Evolutionary conservation across 2,329 filamentous ascomycete species (phyloP).

Genomic region (Pseudofabraea citricarpa): DNA sequence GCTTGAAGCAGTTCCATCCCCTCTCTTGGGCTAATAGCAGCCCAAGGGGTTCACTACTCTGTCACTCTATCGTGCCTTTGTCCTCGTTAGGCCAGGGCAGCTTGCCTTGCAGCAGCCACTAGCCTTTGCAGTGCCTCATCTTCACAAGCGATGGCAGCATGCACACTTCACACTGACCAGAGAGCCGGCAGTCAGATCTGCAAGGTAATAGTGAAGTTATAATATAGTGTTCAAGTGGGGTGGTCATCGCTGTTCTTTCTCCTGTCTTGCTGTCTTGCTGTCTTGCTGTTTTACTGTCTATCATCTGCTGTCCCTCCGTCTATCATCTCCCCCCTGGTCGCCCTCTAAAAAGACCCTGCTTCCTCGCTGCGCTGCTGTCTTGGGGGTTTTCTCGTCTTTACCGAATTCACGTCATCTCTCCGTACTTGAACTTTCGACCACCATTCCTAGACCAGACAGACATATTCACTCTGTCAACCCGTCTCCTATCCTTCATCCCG

Average conservation of each 20-base stretch:
- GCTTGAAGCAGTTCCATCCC: not conserved
- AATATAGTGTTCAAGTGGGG: not conserved
- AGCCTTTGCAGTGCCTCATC: too few species aligned
- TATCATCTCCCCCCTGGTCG: not conserved
- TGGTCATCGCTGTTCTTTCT: not conserved
- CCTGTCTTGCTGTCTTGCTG: not conserved
- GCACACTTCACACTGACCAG: too few species aligned
- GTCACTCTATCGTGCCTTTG: not conserved
- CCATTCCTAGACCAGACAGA: not conserved
- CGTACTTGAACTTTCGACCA: not conserved
- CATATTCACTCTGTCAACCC: not conserved
- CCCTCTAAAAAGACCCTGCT: not conserved
- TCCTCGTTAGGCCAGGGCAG: not conserved
- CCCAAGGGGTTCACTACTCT: too few species aligned
- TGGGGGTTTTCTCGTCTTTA: not conserved
- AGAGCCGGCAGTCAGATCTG: too few species aligned
- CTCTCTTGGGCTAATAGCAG: too few species aligned
- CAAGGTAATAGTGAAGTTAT: not conserved
- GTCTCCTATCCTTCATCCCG: not conserved
- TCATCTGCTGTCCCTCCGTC: not conserved
- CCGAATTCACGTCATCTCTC: not conserved
- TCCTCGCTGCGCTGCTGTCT: not conserved
- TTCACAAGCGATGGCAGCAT: too few species aligned
- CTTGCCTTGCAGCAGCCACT: not conserved
- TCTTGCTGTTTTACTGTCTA: not conserved